Percentiles rank a stretch among this genome's conserved stretches.
Conservation (phyloP, 2,329 filamentous ascomycete species). For the Apiospora koreana region DNA sequence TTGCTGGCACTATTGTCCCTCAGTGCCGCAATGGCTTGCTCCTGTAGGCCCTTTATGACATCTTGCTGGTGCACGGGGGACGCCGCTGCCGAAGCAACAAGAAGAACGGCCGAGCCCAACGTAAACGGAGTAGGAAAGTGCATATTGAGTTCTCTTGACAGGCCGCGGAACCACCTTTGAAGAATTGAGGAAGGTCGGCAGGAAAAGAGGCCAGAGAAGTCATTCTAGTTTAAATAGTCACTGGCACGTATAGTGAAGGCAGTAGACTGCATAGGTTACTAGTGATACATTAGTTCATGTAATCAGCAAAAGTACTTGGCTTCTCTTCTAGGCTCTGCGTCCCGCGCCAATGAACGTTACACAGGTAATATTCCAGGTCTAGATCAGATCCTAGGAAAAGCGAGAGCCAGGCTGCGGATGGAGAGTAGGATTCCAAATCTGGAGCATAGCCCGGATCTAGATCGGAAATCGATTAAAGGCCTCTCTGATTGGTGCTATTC, state of each 20-base stretch:
- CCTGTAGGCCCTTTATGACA: constrained; percentile 8
- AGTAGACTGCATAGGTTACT: constrained; percentile 2
- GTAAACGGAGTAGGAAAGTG: background rate
- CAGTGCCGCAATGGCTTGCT: constrained; percentile 8
- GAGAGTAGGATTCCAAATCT: background rate
- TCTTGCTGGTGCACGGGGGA: constrained; percentile 4
- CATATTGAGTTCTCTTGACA: background rate
- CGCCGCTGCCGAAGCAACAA: background rate
- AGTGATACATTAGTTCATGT: background rate
- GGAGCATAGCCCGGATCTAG: background rate
- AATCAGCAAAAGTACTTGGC: background rate
- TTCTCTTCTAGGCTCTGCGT: too few species aligned
- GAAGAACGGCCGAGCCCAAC: background rate
- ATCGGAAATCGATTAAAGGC: background rate
- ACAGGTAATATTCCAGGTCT: background rate
- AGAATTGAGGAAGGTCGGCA: too few species aligned
- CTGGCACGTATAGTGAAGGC: background rate
- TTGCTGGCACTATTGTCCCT: background rate
- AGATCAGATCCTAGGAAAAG: background rate
- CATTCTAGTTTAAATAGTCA: background rate
- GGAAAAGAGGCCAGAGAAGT: background rate
- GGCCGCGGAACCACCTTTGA: background rate
- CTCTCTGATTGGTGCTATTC: background rate
- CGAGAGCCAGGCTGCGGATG: background rate
- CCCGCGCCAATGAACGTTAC: background rate